Evolutionary conservation across 1,284 basidiomycete genomes (phyloP).

Genomic region (Crepidotus sp.): DNA sequence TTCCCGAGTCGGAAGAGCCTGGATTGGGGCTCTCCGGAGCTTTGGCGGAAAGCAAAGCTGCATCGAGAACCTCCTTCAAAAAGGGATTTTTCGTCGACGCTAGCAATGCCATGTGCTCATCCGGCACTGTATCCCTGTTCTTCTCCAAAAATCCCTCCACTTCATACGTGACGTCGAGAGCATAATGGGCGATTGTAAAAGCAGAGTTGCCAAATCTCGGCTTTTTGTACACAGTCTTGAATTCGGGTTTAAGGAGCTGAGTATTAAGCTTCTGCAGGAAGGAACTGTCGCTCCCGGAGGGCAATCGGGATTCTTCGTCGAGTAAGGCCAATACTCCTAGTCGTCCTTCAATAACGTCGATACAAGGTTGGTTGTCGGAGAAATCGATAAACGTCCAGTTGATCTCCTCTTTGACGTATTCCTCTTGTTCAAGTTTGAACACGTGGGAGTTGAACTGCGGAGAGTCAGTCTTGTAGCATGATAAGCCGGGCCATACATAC

Average conservation of each 20-base stretch:
- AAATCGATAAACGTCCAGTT: conserved; percentile 99
- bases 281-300: conserved; percentile 86
- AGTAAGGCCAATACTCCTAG: conserved; percentile 91
- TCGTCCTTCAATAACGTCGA: conserved; percentile 97
- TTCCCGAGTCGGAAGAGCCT: conserved; percentile 63
- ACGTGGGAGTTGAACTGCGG: conserved; percentile 92
- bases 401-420: conserved; percentile 97
- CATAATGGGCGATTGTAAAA: conserved; percentile 98
- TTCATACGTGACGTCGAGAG: conserved; percentile 96
- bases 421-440: conserved; percentile 99
- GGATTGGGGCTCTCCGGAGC: conserved; percentile 54
- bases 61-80: conserved; percentile 90
- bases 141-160: conserved; percentile 98
- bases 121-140: conserved; percentile 97
- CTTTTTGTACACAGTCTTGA: conserved; percentile 92
- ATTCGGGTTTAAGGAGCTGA: conserved; percentile 80
- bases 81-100: conserved; percentile 85
- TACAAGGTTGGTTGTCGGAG: conserved; percentile 97
- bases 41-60: conserved; percentile 72
- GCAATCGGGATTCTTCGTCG: conserved; percentile 97
- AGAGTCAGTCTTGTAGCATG: conserved; percentile 17
- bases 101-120: conserved; percentile 90
- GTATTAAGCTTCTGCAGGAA: conserved; percentile 92
- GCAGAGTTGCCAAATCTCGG: conserved; percentile 95
- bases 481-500: conserved; percentile 30